Evolutionary conservation across 2,329 filamentous ascomycete species (phyloP), one percentile per base, ranked within the genome.

Genomic region (Penicillium psychrosexuale): DNA sequence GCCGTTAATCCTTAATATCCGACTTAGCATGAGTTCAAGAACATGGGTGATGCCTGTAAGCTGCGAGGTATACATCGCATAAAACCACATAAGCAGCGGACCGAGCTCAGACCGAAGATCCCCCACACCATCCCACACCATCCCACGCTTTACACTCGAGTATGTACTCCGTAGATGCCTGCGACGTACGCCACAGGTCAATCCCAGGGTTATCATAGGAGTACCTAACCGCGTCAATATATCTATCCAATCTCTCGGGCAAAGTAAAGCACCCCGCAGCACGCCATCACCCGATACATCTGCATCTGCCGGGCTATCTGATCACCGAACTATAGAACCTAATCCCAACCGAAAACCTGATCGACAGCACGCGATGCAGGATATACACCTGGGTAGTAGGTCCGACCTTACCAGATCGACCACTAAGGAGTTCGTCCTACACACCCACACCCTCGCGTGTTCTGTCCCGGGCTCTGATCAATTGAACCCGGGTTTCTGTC

Each of bases 71-170:
- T 44, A 44, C 37, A 8, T 39, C 27, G 42, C 38, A 30, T 33
- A 31, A 24, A 31, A 42, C 19, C 30, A 49, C 19, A 43, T 53
- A 42, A 43, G 45, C 45, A 37, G 31, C 45, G 45, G 39, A 38
- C 38, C 38, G 31, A 54, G 51, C 46, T 36, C 31, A 53, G 22
- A 19, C 30, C 13, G 51, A 40, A 31, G 36, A 53, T 53, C 37
- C 45, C 51, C 45, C 44, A 40, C 44, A 53, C n/a, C n/a, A n/a
- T n/a, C n/a, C n/a, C n/a, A n/a, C 19, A 40, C 8, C 15, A 47
- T 8, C 22, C 36, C 36, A 31, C 33, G 19, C 17, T 28, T 40
- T 39, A 40, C 7, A 15, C 17, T n/a, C 28, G 1, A 24, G 1
- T 2, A 24, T 24, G 24, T 5, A 13, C 19, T 19, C 19, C 19